Evolutionary conservation across 1,284 basidiomycete genomes (phyloP), one percentile per base, ranked within the genome.

Genomic region (Boletus calvinii): DNA sequence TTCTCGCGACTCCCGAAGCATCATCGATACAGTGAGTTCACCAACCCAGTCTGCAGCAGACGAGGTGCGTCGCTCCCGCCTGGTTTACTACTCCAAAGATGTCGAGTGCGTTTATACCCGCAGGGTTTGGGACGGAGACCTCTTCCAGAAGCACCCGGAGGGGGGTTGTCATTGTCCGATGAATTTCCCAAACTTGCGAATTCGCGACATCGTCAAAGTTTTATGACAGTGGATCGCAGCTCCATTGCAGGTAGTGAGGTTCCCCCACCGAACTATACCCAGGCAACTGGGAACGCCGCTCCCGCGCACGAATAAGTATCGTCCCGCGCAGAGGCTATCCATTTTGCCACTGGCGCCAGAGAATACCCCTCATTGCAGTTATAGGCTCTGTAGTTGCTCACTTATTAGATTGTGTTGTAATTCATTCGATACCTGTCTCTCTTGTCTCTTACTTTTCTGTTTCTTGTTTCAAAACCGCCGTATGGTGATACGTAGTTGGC

Each of bases 91-190:
- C 17, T 18, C 8, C 17, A 2, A 18, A 7, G 17, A 32, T 35
- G 11, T 22, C 52, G 17, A 62, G 24, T 32, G 15, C 9, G 1
- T 13, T 34, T 37, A 18, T 13, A 9, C 3, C 0, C 3, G 2
- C 34, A 62, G 61, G 30, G 12, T 31, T 22, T 35, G 10, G 56
- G 42, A n/a, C 57, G 30, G 11, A 42, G 65, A n/a, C 67, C 52
- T 12, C 67, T 66, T 15, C 65, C 66, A 4, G 59, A 50, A 6
- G 59, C 59, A 18, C 68, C 66, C 1, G 59, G 61, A 41, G 60
- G 57, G 4, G 61, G 59, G 4, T 15, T 64, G 34, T 30, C 57
- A 32, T 22, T 64, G 12, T n/a, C 53, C 3, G 31, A 47, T 6
- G 62, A 64, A 48, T 51, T 55, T 36, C 52, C 60, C 22, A 66